These are phyloP conservation scores for Monotropa hypopitys DNA, from an alignment of 179 eudicot species.

Conservation along the genomic window DNA sequence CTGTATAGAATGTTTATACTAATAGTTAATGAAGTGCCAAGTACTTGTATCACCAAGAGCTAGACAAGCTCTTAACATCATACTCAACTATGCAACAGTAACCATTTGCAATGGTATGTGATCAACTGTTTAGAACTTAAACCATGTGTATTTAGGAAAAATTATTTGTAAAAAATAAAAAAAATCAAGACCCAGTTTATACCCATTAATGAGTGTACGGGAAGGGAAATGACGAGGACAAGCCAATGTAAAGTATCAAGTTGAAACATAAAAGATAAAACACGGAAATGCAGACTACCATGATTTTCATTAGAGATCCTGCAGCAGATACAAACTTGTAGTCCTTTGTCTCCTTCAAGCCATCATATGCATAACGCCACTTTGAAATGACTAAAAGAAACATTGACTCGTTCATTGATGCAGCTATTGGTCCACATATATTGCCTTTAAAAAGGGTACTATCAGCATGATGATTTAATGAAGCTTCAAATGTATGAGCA, in stretches of 20 bases:
- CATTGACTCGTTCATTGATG: constrained; percentile 81
- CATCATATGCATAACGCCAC: constrained; percentile 84
- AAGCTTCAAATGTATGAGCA: constrained; percentile 23
- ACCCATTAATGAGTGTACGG: too few species aligned
- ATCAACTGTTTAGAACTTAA: neutral
- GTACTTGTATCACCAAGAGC: neutral
- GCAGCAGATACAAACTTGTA: constrained; percentile 70
- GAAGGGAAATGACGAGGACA: too few species aligned
- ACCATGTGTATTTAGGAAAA: neutral
- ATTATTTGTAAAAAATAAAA: neutral
- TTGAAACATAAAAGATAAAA: constrained; percentile 5
- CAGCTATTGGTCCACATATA: constrained; percentile 81
- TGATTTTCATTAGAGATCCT: constrained; percentile 74
- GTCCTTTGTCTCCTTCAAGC: constrained; percentile 79
- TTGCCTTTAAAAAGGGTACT: constrained; percentile 51
- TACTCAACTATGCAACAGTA: neutral
- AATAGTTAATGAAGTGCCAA: neutral
- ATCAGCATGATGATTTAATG: constrained; percentile 28
- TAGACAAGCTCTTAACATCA: neutral
- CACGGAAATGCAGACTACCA: constrained; percentile 38
- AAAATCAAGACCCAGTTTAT: too few species aligned
- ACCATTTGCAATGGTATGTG: neutral
- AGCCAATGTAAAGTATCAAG: too few species aligned
- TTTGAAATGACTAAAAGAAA: constrained; percentile 58
- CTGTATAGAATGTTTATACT: neutral